Base-by-base conservation (phyloP, 78 protist genomes). In the Cavenderia fasciculata region DNA sequence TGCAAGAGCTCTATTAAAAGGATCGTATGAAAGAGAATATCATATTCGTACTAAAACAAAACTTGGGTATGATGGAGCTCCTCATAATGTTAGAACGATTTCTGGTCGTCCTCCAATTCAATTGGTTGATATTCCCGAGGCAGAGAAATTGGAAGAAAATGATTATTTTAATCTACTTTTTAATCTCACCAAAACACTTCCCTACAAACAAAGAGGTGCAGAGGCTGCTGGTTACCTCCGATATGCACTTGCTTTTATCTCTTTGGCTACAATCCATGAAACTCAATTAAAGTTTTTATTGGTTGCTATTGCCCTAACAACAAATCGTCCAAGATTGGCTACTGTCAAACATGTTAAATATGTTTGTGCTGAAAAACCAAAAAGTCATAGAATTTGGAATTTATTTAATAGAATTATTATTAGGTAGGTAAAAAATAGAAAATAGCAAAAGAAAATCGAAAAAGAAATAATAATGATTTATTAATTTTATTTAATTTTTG, bases 331-430 rank as follows among this genome's bases (percentile, higher is more conserved):
- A 34, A 21, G 34, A 6, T 31, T 82, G 8, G 90, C 90, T 11
- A n/a, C n/a, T n/a, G 65, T 68, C 62, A 52, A 56, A 23, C 49
- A 65, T 56, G 73, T 82, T 1, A 82, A 82, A 68, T 82, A 82
- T 44, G 90, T 68, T 56, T 82, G 90, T 54, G 5, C 52, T 19
- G 52, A 57, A n/a, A 82, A 82, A 57, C 90, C 90, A 29, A 68
- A 65, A 44, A 56, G 71, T 43, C 49, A 65, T 33, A 82, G 47
- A 63, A 27, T 68, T n/a, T 82, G 90, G 90, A 82, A 82, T 23
- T 40, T 82, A 18, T 82, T 82, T 68, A 82, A 65, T 68, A 65
- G 49, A 31, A 69, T 82, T 23, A 40, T 82, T 36, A 44, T 44
- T 14, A 57, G 10, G 63, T 57, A 57, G 27, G 21, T 6, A 44